Conservation (phyloP, 2,329 filamentous ascomycete species). For the Scedosporium minutisporum region DNA sequence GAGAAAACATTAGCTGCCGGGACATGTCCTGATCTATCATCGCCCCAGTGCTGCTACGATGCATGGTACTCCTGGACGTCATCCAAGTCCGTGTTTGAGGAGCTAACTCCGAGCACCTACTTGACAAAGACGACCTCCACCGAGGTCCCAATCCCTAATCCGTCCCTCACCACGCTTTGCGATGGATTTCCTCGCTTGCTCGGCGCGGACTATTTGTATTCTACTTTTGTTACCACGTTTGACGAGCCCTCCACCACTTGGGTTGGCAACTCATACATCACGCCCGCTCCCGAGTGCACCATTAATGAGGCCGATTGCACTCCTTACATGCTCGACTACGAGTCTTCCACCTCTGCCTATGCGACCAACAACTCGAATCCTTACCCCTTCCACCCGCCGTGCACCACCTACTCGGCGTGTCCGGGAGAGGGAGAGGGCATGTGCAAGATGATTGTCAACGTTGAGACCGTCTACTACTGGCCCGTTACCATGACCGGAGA, state of each 20-base stretch:
- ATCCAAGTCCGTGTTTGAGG: slow-evolving; percentile 2
- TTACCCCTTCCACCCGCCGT: background rate
- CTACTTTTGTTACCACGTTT: background rate
- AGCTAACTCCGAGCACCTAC: background rate
- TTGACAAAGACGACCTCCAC: background rate
- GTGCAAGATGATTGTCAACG: slow-evolving; percentile 1
- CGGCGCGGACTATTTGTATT: background rate
- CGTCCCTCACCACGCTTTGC: slow-evolving; percentile 2
- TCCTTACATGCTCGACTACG: slow-evolving; percentile 3
- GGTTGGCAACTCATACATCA: background rate
- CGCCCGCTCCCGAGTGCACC: background rate
- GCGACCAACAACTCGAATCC: slow-evolving; percentile 2
- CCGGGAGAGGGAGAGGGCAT: background rate
- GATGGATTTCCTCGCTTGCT: slow-evolving; percentile 2
- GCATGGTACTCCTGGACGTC: background rate
- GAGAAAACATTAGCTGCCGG: background rate
- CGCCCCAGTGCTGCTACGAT: slow-evolving; percentile 2
- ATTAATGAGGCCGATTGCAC: slow-evolving; percentile 1
- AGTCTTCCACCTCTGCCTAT: slow-evolving; percentile 2
- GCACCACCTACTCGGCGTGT: slow-evolving; percentile 4
- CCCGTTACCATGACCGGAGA: slow-evolving; percentile 5
- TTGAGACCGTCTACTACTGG: slow-evolving; percentile 2
- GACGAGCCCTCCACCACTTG: slow-evolving; percentile 1
- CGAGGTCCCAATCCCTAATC: background rate
- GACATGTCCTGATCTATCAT: background rate